Conservation (phyloP, 2,329 filamentous ascomycete species). For the Trichoderma koningiopsis region DNA sequence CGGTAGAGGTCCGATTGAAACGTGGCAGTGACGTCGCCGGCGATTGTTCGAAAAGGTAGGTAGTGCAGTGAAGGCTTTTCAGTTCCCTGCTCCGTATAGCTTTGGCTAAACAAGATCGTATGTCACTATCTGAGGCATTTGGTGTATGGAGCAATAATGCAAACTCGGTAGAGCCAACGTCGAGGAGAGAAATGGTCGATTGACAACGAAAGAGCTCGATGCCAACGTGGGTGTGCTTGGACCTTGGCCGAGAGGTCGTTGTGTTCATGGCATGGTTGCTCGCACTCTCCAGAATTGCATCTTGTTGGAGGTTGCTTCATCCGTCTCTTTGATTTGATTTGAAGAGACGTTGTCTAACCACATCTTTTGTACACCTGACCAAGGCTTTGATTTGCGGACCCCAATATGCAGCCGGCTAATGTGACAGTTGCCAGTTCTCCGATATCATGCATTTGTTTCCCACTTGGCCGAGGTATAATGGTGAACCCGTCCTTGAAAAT, state of each 20-base stretch:
- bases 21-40: slow-evolving; percentile 28
- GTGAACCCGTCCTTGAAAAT: not conserved
- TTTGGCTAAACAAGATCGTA: slow-evolving; percentile 13
- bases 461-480: not conserved
- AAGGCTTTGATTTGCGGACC: not conserved
- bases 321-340: not conserved
- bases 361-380: slow-evolving; percentile 2
- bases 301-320: not conserved
- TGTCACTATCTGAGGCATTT: not conserved
- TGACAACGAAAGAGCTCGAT: not conserved
- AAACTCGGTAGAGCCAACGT: not conserved
- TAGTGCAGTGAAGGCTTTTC: slow-evolving; percentile 30
- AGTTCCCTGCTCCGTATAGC: slow-evolving; percentile 22
- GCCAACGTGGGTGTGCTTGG: not conserved
- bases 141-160: slow-evolving; percentile 15
- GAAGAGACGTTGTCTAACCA: slow-evolving; percentile 6
- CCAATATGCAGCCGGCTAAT: not conserved
- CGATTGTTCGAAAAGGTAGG: slow-evolving; percentile 27
- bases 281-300: not conserved
- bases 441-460: not conserved
- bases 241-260: not conserved
- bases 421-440: not conserved
- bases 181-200: not conserved
- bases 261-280: not conserved
- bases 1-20: slow-evolving; percentile 40